Conservation (phyloP, 2,329 filamentous ascomycete species). For the Fusarium sp. region DNA sequence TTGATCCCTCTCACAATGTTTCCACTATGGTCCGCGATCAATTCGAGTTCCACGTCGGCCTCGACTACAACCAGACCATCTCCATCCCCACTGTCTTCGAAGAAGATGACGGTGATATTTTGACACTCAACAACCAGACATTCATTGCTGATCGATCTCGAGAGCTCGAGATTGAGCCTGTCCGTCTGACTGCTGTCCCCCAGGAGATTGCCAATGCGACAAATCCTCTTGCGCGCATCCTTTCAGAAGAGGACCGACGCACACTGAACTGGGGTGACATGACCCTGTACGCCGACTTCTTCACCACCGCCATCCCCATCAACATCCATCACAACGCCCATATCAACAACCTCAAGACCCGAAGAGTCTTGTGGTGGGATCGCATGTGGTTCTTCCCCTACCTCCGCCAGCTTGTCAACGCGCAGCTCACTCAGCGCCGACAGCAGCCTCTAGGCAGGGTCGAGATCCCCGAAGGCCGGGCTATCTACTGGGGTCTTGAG, state of each 20-base stretch:
- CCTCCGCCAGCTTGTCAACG: constrained; percentile 15
- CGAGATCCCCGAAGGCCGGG: not conserved
- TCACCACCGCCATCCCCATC: constrained; percentile 34
- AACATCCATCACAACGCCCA: constrained; percentile 37
- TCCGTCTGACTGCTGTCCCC: constrained; percentile 23
- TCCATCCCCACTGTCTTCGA: constrained; percentile 36
- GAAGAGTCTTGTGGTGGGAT: constrained; percentile 31
- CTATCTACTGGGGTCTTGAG: constrained; percentile 25
- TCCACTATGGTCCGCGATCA: constrained; percentile 20
- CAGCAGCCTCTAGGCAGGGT: constrained; percentile 13
- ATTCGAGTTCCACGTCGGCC: constrained; percentile 38
- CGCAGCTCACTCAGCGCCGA: constrained; percentile 18
- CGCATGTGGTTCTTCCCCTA: constrained; percentile 38
- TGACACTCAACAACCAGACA: constrained; percentile 28
- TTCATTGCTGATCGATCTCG: constrained; percentile 12
- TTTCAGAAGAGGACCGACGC: not conserved
- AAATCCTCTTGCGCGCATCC: constrained; percentile 3
- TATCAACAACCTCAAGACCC: constrained; percentile 24
- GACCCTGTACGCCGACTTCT: constrained; percentile 36
- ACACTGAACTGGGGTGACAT: constrained; percentile 35
- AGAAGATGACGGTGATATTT: constrained; percentile 33
- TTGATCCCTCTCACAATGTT: not conserved
- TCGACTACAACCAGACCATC: constrained; percentile 36
- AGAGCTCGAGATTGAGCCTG: constrained; percentile 27
- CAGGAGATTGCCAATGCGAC: constrained; percentile 22